A percentile compares a stretch with the other conserved stretches of the same genome.
These are phyloP conservation scores for Rhodocollybia butyracea DNA, from an alignment of 768 basidiomycete species.

Conservation along the genomic window DNA sequence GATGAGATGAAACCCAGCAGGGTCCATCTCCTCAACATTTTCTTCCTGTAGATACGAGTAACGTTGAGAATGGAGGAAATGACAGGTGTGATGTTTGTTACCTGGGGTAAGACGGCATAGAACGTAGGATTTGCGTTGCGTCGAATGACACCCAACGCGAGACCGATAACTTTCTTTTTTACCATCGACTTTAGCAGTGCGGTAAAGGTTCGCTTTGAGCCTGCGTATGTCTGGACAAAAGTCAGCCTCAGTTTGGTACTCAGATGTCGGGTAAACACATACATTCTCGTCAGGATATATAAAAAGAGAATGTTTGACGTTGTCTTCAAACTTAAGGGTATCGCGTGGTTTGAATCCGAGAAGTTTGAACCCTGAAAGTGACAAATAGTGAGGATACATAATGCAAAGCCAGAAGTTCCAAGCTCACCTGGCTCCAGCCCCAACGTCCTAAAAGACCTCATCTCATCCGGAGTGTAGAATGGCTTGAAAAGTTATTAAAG, in stretches of 20 bases:
- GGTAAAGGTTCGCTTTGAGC: conserved; percentile 89
- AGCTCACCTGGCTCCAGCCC: conserved; percentile 69
- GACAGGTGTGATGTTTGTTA: conserved; percentile 19
- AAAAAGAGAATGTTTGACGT: conserved; percentile 88
- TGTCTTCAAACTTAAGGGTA: conserved; percentile 80
- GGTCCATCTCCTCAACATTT: conserved; percentile 63
- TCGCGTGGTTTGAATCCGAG: conserved; percentile 84
- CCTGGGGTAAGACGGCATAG: conserved; percentile 87
- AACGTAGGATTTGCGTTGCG: conserved; percentile 75
- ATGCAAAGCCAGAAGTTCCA: background rate
- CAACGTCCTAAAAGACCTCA: conserved; percentile 77
- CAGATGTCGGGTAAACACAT: conserved; percentile 12
- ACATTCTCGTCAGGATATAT: conserved; percentile 92
- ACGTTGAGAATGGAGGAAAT: background rate
- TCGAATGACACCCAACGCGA: conserved; percentile 69
- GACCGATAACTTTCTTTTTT: conserved; percentile 75
- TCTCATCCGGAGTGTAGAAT: conserved; percentile 82
- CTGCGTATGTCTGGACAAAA: conserved; percentile 61
- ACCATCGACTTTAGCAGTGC: conserved; percentile 83
- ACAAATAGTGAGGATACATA: conserved; percentile 29
- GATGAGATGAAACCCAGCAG: conserved; percentile 91
- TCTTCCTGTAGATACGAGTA: conserved; percentile 51
- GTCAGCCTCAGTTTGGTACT: background rate
- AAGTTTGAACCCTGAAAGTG: conserved; percentile 69
- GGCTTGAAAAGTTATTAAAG: conserved; percentile 41